Percentiles rank a stretch among this genome's conserved stretches.
These are phyloP conservation scores for Lunasporangiospora selenospora DNA, from an alignment of 192 early-diverging fungal species.

Conservation along the genomic window DNA sequence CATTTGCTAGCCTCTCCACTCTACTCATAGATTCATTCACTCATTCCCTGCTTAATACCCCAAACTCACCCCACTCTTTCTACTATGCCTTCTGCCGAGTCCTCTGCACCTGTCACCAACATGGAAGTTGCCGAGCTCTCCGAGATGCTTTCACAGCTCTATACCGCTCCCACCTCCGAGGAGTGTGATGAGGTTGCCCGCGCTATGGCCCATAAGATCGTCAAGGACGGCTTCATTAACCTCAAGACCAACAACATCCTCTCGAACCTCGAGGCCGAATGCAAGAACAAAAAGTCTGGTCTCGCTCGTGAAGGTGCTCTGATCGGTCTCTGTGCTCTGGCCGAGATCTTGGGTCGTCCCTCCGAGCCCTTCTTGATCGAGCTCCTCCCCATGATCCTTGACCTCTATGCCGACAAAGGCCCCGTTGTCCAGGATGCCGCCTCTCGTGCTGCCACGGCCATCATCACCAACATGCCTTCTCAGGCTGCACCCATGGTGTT, in stretches of 20 bases:
- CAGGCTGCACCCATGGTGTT: constrained; percentile 44
- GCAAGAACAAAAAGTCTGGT: constrained; percentile 72
- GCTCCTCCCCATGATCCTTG: constrained; percentile 66
- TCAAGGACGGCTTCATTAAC: constrained; percentile 56
- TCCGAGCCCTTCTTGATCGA: constrained; percentile 71
- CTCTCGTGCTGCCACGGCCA: constrained; percentile 44
- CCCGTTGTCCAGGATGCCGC: constrained; percentile 55
- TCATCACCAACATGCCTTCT: constrained; percentile 52
- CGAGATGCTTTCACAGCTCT: constrained; percentile 40
- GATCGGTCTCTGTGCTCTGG: constrained; percentile 64
- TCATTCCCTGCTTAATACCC: no score
- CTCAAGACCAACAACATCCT: constrained; percentile 67
- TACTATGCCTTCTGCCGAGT: constrained; percentile 38
- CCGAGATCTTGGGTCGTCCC: constrained; percentile 59
- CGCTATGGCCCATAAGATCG: constrained; percentile 63
- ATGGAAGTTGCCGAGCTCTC: constrained; percentile 35
- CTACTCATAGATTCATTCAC: neutral
- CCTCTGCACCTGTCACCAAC: constrained; percentile 8
- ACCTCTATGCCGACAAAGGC: constrained; percentile 63
- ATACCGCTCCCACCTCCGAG: constrained; percentile 46
- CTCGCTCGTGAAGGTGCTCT: constrained; percentile 69
- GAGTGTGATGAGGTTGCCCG: constrained; percentile 60
- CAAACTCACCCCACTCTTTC: neutral
- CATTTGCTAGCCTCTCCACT: constrained; percentile 4
- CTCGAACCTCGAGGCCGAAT: constrained; percentile 59